phyloP scores from a whole-genome alignment of 1,139 yeast species.

The Nakaseomyces bracarensis region DNA sequence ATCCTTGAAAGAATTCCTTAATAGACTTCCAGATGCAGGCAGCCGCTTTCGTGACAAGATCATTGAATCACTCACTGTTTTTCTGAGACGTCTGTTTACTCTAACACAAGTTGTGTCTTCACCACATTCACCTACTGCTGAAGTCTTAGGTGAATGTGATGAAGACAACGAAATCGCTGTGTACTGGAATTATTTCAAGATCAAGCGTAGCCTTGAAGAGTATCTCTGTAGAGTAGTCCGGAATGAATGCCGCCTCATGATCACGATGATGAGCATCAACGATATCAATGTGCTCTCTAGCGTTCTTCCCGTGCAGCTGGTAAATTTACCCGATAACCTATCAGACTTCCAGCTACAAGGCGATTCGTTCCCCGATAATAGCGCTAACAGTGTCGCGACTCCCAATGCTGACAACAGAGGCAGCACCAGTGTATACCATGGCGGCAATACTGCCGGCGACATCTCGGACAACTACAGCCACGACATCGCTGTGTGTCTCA shows the following conservation, averaged over 20 bases:
- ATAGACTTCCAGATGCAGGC: neutral
- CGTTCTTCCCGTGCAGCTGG: constrained; percentile 53
- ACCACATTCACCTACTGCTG: no score
- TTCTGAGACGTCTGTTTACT: neutral
- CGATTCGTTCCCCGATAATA: constrained; percentile 8
- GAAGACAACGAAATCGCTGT: neutral
- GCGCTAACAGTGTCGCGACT: neutral
- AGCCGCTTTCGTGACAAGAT: neutral
- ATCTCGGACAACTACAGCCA: constrained; percentile 14
- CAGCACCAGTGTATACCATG: neutral
- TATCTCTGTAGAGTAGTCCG: neutral
- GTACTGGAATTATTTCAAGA: neutral
- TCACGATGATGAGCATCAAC: constrained; percentile 1
- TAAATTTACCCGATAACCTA: constrained; percentile 56
- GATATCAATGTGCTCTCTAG: constrained; percentile 15
- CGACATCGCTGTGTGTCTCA: constrained; percentile 83
- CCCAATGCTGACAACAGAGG: constrained; percentile 14
- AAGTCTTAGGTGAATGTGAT: no score
- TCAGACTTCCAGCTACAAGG: constrained; percentile 51
- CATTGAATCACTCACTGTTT: neutral
- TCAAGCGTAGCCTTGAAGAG: neutral
- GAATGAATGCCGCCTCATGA: neutral
- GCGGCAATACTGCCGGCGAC: neutral
- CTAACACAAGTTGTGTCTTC: neutral
- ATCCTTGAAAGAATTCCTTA: neutral